phyloP scores from a whole-genome alignment of 2,329 filamentous ascomycete genomes.

The Onygena corvina region DNA sequence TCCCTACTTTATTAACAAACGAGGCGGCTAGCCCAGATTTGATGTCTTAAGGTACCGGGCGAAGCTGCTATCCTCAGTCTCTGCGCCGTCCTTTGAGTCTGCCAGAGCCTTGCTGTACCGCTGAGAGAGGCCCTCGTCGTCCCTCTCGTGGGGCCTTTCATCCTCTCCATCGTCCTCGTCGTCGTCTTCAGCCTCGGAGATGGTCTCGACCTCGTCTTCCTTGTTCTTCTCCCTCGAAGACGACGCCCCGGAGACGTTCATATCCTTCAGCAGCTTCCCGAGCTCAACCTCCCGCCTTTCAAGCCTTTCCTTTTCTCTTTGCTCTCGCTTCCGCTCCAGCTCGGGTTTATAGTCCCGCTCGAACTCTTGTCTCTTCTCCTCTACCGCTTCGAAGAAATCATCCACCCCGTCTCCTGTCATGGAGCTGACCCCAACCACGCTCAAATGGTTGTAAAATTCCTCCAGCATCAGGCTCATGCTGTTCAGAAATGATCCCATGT shows the following conservation, averaged over 20 bases:
- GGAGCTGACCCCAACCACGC: conserved; percentile 82
- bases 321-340: conserved; percentile 62
- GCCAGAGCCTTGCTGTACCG: conserved; percentile 66
- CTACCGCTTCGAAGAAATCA: conserved; percentile 84
- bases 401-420: conserved; percentile 86
- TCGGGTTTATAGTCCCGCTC: conserved; percentile 84
- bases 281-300: conserved; percentile 66
- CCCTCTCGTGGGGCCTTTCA: conserved; percentile 32
- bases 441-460: conserved; percentile 91
- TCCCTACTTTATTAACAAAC: no score
- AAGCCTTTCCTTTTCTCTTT: conserved; percentile 64
- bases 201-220: conserved; percentile 31
- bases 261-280: conserved; percentile 87
- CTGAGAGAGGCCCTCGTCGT: conserved; percentile 55
- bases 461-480: conserved; percentile 97
- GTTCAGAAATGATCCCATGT: conserved; percentile 91
- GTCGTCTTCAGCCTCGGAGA: conserved; percentile 42
- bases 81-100: conserved; percentile 31
- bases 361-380: conserved; percentile 79
- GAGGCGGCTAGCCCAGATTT: neutral
- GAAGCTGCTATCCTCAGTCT: conserved; percentile 40
- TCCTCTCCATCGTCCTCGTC: conserved; percentile 42
- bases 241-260: conserved; percentile 47
- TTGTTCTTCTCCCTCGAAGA: conserved; percentile 15
- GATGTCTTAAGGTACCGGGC: conserved; percentile 34